Conservation (phyloP, 2,329 filamentous ascomycete genomes). For the Clonostachys sp. region DNA sequence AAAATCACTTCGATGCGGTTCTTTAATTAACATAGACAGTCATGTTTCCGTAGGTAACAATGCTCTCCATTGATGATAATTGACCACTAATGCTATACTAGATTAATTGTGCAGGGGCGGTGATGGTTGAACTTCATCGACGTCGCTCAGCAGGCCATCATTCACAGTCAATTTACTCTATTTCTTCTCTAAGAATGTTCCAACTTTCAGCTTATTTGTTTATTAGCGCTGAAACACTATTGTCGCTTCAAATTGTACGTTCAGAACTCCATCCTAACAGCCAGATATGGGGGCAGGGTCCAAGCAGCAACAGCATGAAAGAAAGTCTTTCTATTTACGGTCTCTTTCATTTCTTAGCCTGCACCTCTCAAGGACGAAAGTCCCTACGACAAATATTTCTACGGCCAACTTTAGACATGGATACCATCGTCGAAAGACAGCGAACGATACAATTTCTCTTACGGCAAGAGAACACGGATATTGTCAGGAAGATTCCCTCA, state of each 20-base stretch:
- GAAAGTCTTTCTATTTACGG: slow-evolving; percentile 83
- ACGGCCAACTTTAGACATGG: slow-evolving; percentile 66
- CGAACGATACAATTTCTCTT: slow-evolving; percentile 63
- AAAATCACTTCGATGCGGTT: slow-evolving; percentile 62
- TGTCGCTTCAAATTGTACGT: slow-evolving; percentile 80
- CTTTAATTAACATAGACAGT: slow-evolving; percentile 71
- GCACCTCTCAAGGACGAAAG: slow-evolving; percentile 73
- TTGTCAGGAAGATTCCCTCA: slow-evolving; percentile 50
- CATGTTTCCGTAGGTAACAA: slow-evolving; percentile 51
- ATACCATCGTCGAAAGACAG: slow-evolving; percentile 67
- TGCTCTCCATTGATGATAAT: not conserved
- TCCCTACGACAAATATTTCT: slow-evolving; percentile 77
- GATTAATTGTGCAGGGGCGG: slow-evolving; percentile 81
- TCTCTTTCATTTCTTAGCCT: slow-evolving; percentile 69
- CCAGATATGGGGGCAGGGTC: slow-evolving; percentile 59
- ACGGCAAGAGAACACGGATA: slow-evolving; percentile 59
- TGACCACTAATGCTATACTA: slow-evolving; percentile 16
- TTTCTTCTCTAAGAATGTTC: slow-evolving; percentile 70
- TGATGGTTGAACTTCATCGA: slow-evolving; percentile 75
- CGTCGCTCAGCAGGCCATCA: slow-evolving; percentile 42
- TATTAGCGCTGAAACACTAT: slow-evolving; percentile 73
- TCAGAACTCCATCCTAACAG: slow-evolving; percentile 79
- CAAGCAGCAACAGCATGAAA: slow-evolving; percentile 55
- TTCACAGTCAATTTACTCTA: slow-evolving; percentile 6
- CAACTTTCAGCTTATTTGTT: slow-evolving; percentile 65